A percentile compares a stretch with the other conserved stretches of the same genome.
These are phyloP conservation scores for Pythium guiyangense DNA, from an alignment of 352 stramenopile genomes.

Conservation along the genomic window DNA sequence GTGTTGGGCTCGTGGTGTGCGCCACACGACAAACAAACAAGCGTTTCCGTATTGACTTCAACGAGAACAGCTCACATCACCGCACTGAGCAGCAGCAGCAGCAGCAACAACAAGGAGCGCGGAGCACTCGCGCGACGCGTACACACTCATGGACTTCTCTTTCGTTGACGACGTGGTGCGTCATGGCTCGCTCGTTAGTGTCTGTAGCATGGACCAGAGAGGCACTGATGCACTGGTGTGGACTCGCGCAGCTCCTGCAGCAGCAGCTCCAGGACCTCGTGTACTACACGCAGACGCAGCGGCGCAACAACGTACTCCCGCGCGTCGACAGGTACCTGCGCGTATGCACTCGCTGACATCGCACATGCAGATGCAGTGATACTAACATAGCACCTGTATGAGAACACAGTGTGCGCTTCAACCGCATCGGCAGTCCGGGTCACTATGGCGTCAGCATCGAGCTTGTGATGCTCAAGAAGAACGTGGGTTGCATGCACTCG, in stretches of 20 bases:
- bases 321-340: conserved; percentile 50
- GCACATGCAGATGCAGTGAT: not conserved
- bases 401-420: conserved; percentile 20
- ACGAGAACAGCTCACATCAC: not conserved
- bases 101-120: not conserved
- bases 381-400: not conserved
- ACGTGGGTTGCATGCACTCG: conserved; percentile 11
- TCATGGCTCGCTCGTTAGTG: not conserved
- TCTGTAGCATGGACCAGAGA: no score
- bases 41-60: conserved; percentile 11
- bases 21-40: not conserved
- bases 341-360: not conserved
- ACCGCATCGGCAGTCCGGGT: conserved; percentile 20
- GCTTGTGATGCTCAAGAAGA: conserved; percentile 33
- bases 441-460: conserved; percentile 27
- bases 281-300: conserved; percentile 40
- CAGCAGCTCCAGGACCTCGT: conserved; percentile 67
- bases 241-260: conserved; percentile 25
- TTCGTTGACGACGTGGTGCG: conserved; percentile 13
- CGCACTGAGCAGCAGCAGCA: not conserved
- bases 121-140: not conserved
- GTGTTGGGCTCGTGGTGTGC: not conserved
- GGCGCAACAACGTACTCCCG: conserved; percentile 35
- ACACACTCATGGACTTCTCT: conserved; percentile 7
- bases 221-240: not conserved